Base-by-base conservation (phyloP, 2,329 filamentous ascomycete species). In the Calonectria pauciramosa region DNA sequence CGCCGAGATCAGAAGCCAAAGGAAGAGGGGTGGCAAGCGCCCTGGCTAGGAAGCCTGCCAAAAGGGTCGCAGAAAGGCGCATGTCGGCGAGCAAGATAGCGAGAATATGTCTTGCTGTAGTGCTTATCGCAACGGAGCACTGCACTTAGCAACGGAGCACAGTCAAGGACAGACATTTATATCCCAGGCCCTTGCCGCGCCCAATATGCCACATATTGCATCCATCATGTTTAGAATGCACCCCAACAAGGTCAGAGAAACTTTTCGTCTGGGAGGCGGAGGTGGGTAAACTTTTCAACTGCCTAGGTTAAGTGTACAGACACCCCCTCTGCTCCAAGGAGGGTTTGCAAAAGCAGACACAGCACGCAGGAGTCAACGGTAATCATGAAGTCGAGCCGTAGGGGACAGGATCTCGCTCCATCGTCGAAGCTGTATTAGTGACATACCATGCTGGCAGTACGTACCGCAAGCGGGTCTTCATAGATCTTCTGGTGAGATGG, bases 1-100 rank as follows among this genome's bases (percentile, higher is more conserved):
- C 20, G 6, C 44, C 13, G n/a, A 10, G 8, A 30, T 49, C 14
- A 16, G 41, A 32, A 54, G 3, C 18, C 5, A 16, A 30, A 16
- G 30, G 63, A 6, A 70, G 8, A 38, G 73, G 70, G 14, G 44
- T 47, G 11, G 73, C 73, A 16, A 75, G 16, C 5, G 41, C 54
- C 28, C 63, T 63, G n/a, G 32, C 60, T 2, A 63, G n/a, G 23
- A 65, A 36, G 36, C 28, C 23, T 10, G 63, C 30, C 23, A 75
- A 5, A 3, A 75, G 30, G 23, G 73, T 13, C 9, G 65, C 10
- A 16, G 32, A 47, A 26, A 49, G 14, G 30, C 52, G 73, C 73
- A 75, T 75, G n/a, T 34, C 65, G 30, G 34, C 4, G 18, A 26
- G 4, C 4, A 38, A 16, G 30, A 20, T 34, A n/a, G 8, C 23